phyloP scores from a whole-genome alignment of 2,329 filamentous ascomycete genomes.

The Coniosporium tulheliwenetii region DNA sequence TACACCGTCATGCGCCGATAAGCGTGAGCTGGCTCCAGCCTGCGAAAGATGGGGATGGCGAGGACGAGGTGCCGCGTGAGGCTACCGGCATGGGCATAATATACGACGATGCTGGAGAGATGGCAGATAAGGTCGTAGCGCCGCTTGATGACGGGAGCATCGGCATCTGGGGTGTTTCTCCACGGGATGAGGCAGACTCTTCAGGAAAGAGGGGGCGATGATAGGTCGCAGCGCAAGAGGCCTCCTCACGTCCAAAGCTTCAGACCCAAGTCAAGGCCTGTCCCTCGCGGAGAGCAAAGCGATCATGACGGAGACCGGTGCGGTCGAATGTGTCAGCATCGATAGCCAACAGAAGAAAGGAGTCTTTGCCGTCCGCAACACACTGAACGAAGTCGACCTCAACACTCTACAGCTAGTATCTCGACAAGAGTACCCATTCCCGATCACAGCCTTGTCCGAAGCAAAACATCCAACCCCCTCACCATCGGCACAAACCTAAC shows the following conservation, averaged over 20 bases:
- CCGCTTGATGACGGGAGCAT: slow-evolving; percentile 78
- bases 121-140: slow-evolving; percentile 49
- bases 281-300: slow-evolving; percentile 27
- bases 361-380: slow-evolving; percentile 66
- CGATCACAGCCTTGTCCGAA: slow-evolving; percentile 69
- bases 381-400: slow-evolving; percentile 70
- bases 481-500: slow-evolving; percentile 73
- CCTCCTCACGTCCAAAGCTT: slow-evolving; percentile 45
- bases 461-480: slow-evolving; percentile 51
- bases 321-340: slow-evolving; percentile 72
- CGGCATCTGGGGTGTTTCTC: slow-evolving; percentile 57
- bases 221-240: slow-evolving; percentile 50
- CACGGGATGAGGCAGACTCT: too few relatives aligned
- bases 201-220: slow-evolving; percentile 1
- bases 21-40: slow-evolving; percentile 62
- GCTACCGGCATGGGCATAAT: slow-evolving; percentile 56
- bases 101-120: slow-evolving; percentile 37
- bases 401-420: slow-evolving; percentile 54
- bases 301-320: slow-evolving; percentile 53
- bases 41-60: slow-evolving; percentile 27
- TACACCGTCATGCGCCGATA: slow-evolving; percentile 64
- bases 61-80: slow-evolving; percentile 38
- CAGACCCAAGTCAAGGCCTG: slow-evolving; percentile 27
- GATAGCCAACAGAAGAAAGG: slow-evolving; percentile 51
- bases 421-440: slow-evolving; percentile 59